phyloP scores from a whole-genome alignment of 495 filamentous ascomycete species.

The Penicillium malachiteum region DNA sequence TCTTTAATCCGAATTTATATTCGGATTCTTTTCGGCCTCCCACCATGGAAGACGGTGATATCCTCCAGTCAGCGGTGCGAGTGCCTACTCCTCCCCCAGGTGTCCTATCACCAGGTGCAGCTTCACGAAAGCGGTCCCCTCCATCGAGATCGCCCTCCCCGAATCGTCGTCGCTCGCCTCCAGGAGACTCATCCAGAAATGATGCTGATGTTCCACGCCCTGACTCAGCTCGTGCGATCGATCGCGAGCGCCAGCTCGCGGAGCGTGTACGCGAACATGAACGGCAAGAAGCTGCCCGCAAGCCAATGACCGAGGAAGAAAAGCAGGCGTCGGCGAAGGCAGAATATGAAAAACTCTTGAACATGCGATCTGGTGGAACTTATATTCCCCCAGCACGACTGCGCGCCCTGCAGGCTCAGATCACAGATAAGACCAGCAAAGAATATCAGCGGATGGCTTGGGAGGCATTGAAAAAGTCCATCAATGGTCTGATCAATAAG shows the following conservation, averaged over 20 bases:
- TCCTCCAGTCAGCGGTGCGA: slow-evolving; percentile 66
- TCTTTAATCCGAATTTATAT: slow-evolving; percentile 6
- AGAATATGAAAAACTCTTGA: slow-evolving; percentile 87
- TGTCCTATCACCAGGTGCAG: slow-evolving; percentile 47
- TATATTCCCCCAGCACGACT: slow-evolving; percentile 93
- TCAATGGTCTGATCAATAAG: slow-evolving; percentile 98
- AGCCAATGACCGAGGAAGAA: slow-evolving; percentile 73
- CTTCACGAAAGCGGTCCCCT: slow-evolving; percentile 61
- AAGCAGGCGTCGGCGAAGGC: slow-evolving; percentile 81
- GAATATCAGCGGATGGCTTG: slow-evolving; percentile 99
- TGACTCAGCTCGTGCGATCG: slow-evolving; percentile 56
- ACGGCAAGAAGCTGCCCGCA: slow-evolving; percentile 47
- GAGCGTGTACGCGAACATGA: slow-evolving; percentile 59
- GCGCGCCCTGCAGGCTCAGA: slow-evolving; percentile 88
- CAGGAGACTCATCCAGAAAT: slow-evolving; percentile 38
- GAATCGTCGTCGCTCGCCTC: slow-evolving; percentile 59
- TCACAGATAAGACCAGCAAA: slow-evolving; percentile 92
- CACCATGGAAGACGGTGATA: slow-evolving; percentile 47
- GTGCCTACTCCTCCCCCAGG: slow-evolving; percentile 64
- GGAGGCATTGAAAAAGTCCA: slow-evolving; percentile 98
- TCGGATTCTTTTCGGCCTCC: slow-evolving; percentile 6
- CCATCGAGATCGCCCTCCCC: slow-evolving; percentile 64
- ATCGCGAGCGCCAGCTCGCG: slow-evolving; percentile 62
- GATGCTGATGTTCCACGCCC: slow-evolving; percentile 46
- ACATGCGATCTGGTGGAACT: slow-evolving; percentile 87